Evolutionary conservation across 371 early-diverging fungal species (phyloP).

Genomic region (Mycotypha africana): DNA sequence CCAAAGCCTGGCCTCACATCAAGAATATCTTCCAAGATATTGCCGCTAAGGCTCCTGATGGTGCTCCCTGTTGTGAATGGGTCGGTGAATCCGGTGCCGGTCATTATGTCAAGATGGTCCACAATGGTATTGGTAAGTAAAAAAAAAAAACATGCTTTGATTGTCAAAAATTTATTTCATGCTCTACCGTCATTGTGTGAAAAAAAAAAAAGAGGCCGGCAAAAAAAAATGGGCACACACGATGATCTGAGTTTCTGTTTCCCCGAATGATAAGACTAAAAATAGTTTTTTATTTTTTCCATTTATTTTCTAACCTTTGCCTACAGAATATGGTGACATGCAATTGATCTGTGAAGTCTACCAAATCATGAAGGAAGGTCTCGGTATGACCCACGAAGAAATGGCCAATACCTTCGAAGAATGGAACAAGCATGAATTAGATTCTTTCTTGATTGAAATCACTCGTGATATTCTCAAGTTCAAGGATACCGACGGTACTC

Average conservation of each 20-base stretch:
- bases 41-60: constrained; percentile 81
- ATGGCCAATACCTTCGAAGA: constrained; percentile 80
- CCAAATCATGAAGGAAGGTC: constrained; percentile 80
- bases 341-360: constrained; percentile 97
- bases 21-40: constrained; percentile 94
- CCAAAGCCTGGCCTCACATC: constrained; percentile 86
- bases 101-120: constrained; percentile 99
- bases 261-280: too few species aligned
- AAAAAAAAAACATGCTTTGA: too few species aligned
- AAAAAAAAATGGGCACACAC: too few species aligned
- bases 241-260: too few species aligned
- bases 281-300: too few species aligned
- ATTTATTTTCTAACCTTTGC: too few species aligned
- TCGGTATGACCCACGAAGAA: constrained; percentile 75
- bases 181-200: background rate
- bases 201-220: background rate
- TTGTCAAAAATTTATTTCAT: too few species aligned
- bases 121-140: constrained; percentile 89
- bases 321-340: constrained; percentile 96
- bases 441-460: constrained; percentile 96
- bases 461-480: constrained; percentile 87
- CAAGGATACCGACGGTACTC: constrained; percentile 79
- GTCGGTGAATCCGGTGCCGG: constrained; percentile 97
- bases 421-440: constrained; percentile 93
- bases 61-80: constrained; percentile 98